These are phyloP conservation scores for Vicia villosa DNA, from an alignment of 306 rosid species.

Conservation along the genomic window DNA sequence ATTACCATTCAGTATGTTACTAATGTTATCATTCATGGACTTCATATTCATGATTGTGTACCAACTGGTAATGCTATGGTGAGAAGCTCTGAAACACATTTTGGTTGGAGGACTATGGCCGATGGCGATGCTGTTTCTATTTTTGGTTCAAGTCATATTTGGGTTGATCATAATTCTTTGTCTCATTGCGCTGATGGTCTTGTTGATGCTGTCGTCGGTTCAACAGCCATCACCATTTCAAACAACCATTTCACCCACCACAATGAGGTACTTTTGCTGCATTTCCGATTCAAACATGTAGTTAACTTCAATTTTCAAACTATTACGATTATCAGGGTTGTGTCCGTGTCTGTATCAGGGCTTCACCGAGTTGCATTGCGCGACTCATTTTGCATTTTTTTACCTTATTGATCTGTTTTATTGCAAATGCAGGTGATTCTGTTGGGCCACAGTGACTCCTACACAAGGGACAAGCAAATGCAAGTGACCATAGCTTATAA, in stretches of 20 bases:
- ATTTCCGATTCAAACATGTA: too few species aligned
- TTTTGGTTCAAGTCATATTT: slow-evolving; percentile 89
- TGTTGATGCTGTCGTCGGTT: slow-evolving; percentile 96
- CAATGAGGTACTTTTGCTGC: slow-evolving; percentile 89
- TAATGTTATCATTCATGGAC: slow-evolving; percentile 82
- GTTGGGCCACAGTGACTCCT: slow-evolving; percentile 94
- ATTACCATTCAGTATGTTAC: slow-evolving; percentile 87
- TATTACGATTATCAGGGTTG: too few species aligned
- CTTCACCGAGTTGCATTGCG: neutral
- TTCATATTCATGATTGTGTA: slow-evolving; percentile 88
- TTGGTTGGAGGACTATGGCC: slow-evolving; percentile 97
- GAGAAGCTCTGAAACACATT: slow-evolving; percentile 85
- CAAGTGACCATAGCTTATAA: slow-evolving; percentile 98
- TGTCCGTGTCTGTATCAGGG: neutral
- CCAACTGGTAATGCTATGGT: slow-evolving; percentile 99
- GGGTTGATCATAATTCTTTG: slow-evolving; percentile 95
- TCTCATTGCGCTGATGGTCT: slow-evolving; percentile 98
- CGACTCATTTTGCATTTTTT: slow-evolving; percentile 8
- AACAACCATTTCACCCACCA: slow-evolving; percentile 99
- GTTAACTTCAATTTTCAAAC: too few species aligned
- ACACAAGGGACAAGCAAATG: slow-evolving; percentile 89
- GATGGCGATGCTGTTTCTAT: slow-evolving; percentile 95
- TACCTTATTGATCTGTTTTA: slow-evolving; percentile 13
- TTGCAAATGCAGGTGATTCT: slow-evolving; percentile 78
- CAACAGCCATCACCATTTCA: slow-evolving; percentile 89